Percentiles rank a stretch among this genome's conserved stretches.
These are phyloP conservation scores for Colletotrichum salicis DNA, from an alignment of 2,329 filamentous ascomycete genomes.

Conservation along the genomic window DNA sequence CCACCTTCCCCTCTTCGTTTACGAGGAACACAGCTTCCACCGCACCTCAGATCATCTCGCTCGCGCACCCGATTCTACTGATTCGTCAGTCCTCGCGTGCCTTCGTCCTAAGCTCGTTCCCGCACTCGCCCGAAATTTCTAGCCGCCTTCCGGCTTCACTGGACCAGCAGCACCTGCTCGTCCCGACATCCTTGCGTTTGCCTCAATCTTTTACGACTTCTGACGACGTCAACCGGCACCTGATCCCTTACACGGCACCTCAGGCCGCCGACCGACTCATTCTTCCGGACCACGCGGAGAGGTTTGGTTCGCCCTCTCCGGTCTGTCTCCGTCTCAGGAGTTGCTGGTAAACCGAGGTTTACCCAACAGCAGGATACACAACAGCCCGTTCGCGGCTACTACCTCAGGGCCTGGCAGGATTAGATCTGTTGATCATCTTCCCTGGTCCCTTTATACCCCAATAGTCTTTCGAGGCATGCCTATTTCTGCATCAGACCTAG, in stretches of 20 bases:
- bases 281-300: constrained; percentile 43
- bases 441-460: constrained; percentile 21
- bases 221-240: constrained; percentile 14
- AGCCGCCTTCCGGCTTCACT: constrained; percentile 8
- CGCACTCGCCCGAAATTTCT: constrained; percentile 8
- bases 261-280: constrained; percentile 6
- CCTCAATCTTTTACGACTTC: background rate
- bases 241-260: background rate
- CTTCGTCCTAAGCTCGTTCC: constrained; percentile 15
- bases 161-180: constrained; percentile 1
- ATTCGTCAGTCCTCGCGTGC: constrained; percentile 10
- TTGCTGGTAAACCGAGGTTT: constrained; percentile 30
- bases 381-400: constrained; percentile 24
- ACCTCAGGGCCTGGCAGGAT: constrained; percentile 32
- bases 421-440: constrained; percentile 30
- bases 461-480: constrained; percentile 31
- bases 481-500: constrained; percentile 25
- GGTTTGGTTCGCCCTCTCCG: constrained; percentile 49
- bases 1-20: constrained; percentile 4
- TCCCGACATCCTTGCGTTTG: background rate
- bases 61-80: background rate
- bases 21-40: constrained; percentile 16
- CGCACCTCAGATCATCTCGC: constrained; percentile 12
- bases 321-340: constrained; percentile 39
- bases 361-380: constrained; percentile 16